Evolutionary conservation across 2,329 filamentous ascomycete genomes (phyloP), one percentile per base, ranked within the genome.

Genomic region (Penicillium sp.): DNA sequence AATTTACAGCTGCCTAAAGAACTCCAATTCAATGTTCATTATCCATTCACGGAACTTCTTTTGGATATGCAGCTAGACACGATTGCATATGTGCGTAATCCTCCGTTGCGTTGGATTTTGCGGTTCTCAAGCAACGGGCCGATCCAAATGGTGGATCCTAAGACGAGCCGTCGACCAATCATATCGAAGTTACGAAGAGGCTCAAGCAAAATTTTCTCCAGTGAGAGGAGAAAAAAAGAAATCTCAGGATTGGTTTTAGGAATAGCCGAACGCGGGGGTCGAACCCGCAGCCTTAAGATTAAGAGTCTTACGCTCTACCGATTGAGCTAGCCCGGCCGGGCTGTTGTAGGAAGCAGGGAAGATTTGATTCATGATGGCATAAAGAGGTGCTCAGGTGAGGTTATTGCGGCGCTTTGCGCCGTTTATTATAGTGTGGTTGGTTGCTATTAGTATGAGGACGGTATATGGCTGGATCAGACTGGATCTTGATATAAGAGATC

Each of bases 241-340:
- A 56, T 55, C 55, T 55, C 43, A 49, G 35, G 49, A 30, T 52
- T 41, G 34, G 46, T 50, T 51, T 55, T 56, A 61, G 55, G 53
- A 59, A 60, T 52, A 70, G 66, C 67, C 68, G 59, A 69, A 71
- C 67, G 67, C 64, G 68, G 67, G 68, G 68, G 62, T 71, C 64
- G 68, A 71, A 70, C 68, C 66, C 68, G 65, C 69, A 70, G 58
- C 66, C 66, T 68, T 68, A 64, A 64, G 66, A 63, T 65, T 72
- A 75, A 75, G 70, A 75, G 71, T 71, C 72, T 72, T 72, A 75
- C 67, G 69, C 67, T 70, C 67, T 75, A 71, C 64, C 72, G 72
- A 76, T 76, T 76, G 73, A 76, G 73, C 73, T 75, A 75, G 70
- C 72, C 72, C 66, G 67, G 73, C 73, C 52, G 51, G 46, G 48